These are phyloP conservation scores for Aspergillus viridinutans DNA, from an alignment of 2,329 filamentous ascomycete species.

Conservation along the genomic window DNA sequence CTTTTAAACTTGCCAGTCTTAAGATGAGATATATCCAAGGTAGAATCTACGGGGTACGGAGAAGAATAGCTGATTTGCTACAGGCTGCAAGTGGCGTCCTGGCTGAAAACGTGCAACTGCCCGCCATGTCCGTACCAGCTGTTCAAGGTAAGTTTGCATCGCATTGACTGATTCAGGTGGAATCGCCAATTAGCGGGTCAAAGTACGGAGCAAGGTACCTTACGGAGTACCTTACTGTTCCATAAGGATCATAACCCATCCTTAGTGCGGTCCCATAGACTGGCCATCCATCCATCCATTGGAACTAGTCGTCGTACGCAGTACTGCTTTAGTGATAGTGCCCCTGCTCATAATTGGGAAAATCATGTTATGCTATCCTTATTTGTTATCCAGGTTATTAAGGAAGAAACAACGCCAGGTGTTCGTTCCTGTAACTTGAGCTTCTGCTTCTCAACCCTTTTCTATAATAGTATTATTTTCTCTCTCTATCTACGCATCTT, in stretches of 20 bases:
- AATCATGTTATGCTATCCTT: background rate
- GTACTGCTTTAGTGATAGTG: background rate
- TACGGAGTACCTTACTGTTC: background rate
- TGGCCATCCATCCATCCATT: too few relatives aligned
- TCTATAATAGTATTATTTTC: conserved; percentile 3
- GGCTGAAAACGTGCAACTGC: conserved; percentile 1
- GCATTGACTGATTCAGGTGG: background rate
- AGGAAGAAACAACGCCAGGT: conserved; percentile 19
- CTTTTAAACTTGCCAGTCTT: background rate
- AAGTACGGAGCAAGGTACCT: background rate
- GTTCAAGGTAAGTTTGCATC: background rate
- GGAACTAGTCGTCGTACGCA: too few relatives aligned
- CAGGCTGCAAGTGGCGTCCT: background rate
- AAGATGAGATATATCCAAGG: too few relatives aligned
- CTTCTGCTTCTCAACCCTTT: conserved; percentile 6
- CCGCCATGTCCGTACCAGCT: background rate
- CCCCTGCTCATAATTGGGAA: background rate
- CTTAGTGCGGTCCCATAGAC: conserved; percentile 19
- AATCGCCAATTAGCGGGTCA: background rate
- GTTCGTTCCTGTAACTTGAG: conserved; percentile 15
- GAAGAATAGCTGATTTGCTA: too few relatives aligned
- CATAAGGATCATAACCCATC: conserved; percentile 7
- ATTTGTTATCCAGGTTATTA: too few relatives aligned
- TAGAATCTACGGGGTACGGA: too few relatives aligned
- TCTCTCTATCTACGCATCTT: background rate